These are phyloP conservation scores for Rusavskia elegans DNA, from an alignment of 495 filamentous ascomycete genomes.

Conservation along the genomic window DNA sequence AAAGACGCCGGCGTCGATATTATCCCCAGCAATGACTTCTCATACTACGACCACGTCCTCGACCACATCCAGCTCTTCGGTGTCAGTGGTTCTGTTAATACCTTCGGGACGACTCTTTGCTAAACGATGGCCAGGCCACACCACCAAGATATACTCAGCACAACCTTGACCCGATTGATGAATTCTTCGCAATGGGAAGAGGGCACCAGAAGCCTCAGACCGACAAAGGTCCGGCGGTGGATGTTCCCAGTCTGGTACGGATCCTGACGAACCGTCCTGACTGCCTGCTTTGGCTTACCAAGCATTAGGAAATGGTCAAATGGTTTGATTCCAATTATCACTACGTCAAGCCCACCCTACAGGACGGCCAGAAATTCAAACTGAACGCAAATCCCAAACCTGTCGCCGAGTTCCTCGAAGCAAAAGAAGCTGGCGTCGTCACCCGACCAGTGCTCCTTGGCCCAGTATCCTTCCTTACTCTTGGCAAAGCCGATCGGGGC, in stretches of 20 bases:
- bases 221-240: constrained; percentile 47
- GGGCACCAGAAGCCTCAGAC: constrained; percentile 71
- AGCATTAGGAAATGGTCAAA: constrained; percentile 83
- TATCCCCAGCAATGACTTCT: constrained; percentile 99
- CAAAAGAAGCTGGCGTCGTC: constrained; percentile 82
- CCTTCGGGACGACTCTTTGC: background rate
- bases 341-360: constrained; percentile 97
- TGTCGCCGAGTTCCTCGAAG: constrained; percentile 84
- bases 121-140: constrained; percentile 39
- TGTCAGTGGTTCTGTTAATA: constrained; percentile 34
- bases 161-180: constrained; percentile 72
- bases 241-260: constrained; percentile 71
- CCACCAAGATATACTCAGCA: constrained; percentile 82
- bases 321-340: constrained; percentile 99
- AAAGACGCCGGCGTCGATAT: constrained; percentile 91
- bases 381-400: constrained; percentile 79
- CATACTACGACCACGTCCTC: constrained; percentile 95
- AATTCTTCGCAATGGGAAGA: constrained; percentile 99
- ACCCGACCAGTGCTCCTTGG: constrained; percentile 92
- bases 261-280: background rate
- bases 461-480: constrained; percentile 88
- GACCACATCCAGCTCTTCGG: constrained; percentile 98
- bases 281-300: constrained; percentile 4
- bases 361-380: constrained; percentile 90
- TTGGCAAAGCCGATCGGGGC: constrained; percentile 93